Evolutionary conservation across 208 protist species (phyloP).

Genomic region (Angomonas ambiguus): DNA sequence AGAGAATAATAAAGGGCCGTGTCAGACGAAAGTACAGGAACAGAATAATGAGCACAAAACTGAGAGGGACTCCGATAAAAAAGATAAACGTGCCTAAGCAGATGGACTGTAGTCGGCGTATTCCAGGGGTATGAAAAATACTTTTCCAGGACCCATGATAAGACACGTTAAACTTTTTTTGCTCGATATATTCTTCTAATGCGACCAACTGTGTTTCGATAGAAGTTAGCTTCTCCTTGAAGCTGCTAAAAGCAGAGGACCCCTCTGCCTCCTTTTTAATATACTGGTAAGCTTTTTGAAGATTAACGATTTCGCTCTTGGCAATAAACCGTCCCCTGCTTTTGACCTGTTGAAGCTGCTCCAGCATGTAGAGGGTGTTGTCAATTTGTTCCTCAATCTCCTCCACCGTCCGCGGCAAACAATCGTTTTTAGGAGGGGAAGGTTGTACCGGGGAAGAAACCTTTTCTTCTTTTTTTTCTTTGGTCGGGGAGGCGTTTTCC

Average conservation of each 20-base stretch:
- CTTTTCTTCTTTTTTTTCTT: conserved; percentile 4
- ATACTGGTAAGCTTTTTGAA: conserved; percentile 55
- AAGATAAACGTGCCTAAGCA: conserved; percentile 39
- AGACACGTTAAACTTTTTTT: conserved; percentile 1
- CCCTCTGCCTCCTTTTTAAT: conserved; percentile 16
- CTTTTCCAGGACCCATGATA: conserved; percentile 32
- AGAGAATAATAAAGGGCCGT: conserved; percentile 48
- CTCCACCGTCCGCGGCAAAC: too few species aligned
- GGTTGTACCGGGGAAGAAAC: not conserved
- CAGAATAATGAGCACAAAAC: conserved; percentile 22
- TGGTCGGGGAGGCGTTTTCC: not conserved
- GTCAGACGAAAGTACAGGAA: conserved; percentile 48
- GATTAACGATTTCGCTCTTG: conserved; percentile 36
- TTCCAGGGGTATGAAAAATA: conserved; percentile 40
- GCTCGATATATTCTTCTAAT: conserved; percentile 47
- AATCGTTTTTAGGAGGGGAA: not conserved
- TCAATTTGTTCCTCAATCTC: conserved; percentile 59
- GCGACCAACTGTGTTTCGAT: conserved; percentile 30
- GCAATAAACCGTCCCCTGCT: conserved; percentile 32
- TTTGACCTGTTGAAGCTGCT: conserved; percentile 41
- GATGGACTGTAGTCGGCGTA: conserved; percentile 50
- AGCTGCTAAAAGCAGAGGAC: not conserved
- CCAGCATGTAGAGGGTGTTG: conserved; percentile 38
- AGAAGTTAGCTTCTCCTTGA: conserved; percentile 23
- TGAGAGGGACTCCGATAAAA: conserved; percentile 36